Evolutionary conservation across 176 grass and related monocot genomes (phyloP), one percentile per base, ranked within the genome.

Genomic region (Rhipidocladum racemiflorum): DNA sequence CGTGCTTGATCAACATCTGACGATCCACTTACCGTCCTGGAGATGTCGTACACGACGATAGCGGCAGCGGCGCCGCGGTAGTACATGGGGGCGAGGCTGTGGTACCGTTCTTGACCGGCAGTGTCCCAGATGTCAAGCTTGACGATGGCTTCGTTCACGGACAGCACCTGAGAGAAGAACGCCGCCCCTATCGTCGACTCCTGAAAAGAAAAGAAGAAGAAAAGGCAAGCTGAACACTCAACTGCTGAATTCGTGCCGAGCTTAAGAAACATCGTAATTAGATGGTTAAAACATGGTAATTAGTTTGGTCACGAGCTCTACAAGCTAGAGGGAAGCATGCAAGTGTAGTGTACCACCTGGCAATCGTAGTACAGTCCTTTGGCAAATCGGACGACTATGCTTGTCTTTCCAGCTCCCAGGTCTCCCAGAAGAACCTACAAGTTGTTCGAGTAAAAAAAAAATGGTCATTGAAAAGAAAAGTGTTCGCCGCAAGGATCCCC

Each of bases 121-220:
- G 94, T 97, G 85, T 97, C 94, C 91, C 91, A 91, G 63, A 97
- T 88, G 78, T 97, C 89, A 72, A 94, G 91, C 72, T 91, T 88
- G 65, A 94, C 87, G 75, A 81, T 83, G 32, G 85, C 85, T 12
- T 86, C 91, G 43, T 78, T 77, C 11, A 93, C 65, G 2, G 79
- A 25, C 57, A 97, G 56, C 68, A 86, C 77, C 81, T 94, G 91
- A 77, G 91, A 91, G 82, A 94, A 97, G 89, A 97, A 94, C 43
- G 91, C 94, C 1, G 87, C 91, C 8, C 94, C 94, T n/a, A 94
- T 88, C 79, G 89, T 94, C 6, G 94, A 97, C 86, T 97, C 94
- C 91, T 94, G 78, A 21, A 90, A 36, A 30, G 2, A 66, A 66
- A 6, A 42, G 39, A 9, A 1, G 11, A 11, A 3, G 16, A 29